These are phyloP conservation scores for Paramecium sexaurelia DNA, from an alignment of 73 alveolate species.

Conservation along the genomic window DNA sequence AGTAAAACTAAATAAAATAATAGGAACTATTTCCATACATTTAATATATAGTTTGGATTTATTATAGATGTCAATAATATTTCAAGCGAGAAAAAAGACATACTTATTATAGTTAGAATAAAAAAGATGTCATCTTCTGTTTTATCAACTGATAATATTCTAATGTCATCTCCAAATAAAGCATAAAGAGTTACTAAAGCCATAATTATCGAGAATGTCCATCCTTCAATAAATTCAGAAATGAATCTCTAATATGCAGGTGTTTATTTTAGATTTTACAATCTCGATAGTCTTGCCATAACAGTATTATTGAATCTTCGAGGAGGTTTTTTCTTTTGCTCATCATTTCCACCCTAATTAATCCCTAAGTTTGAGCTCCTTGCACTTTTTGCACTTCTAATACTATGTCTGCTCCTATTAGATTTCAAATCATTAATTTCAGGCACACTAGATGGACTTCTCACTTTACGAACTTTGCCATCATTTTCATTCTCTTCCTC, in stretches of 20 bases:
- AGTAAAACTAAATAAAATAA: constrained; percentile 65
- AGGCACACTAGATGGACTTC: not conserved
- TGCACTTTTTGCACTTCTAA: not conserved
- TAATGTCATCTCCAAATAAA: constrained; percentile 84
- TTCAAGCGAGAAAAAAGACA: constrained; percentile 65
- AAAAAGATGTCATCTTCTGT: constrained; percentile 62
- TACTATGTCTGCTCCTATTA: not conserved
- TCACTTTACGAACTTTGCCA: not conserved
- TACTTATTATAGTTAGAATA: constrained; percentile 41
- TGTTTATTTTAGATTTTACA: not conserved
- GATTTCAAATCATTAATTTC: not conserved
- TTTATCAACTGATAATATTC: constrained; percentile 68
- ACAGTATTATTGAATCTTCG: not conserved
- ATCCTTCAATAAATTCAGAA: not conserved
- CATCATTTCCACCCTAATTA: not conserved
- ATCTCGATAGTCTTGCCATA: not conserved
- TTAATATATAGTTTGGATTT: constrained; percentile 66
- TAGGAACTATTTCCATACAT: not conserved
- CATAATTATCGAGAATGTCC: constrained; percentile 69
- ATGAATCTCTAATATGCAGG: not conserved
- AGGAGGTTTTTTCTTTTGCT: not conserved
- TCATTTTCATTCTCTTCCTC: not conserved
- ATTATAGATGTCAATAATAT: constrained; percentile 59
- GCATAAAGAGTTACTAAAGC: constrained; percentile 88
- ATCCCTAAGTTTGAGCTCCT: not conserved